Conservation (phyloP, 2,329 filamentous ascomycete species). For the Fusarium clavum region DNA sequence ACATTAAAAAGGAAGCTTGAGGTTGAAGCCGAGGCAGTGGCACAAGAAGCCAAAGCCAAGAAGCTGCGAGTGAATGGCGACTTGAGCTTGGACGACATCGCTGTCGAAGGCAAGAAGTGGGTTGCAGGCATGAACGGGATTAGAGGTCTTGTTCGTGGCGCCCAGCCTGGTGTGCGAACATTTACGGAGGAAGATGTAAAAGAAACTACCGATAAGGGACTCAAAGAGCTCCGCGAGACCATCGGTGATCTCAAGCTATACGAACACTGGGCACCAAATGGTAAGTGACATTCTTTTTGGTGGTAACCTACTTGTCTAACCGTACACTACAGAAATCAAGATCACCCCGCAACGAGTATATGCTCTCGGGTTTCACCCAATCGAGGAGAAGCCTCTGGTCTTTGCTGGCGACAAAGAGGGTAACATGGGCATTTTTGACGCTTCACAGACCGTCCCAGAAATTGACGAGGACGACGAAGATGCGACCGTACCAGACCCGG, state of each 20-base stretch:
- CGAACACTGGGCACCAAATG: conserved; percentile 83
- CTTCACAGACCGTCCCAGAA: conserved; percentile 74
- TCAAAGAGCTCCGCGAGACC: conserved; percentile 78
- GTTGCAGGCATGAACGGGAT: conserved; percentile 75
- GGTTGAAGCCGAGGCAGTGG: conserved; percentile 60
- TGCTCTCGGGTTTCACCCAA: conserved; percentile 88
- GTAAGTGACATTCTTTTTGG: conserved; percentile 57
- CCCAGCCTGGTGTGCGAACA: conserved; percentile 83
- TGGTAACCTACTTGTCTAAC: neutral
- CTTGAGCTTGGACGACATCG: conserved; percentile 79
- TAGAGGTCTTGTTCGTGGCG: conserved; percentile 68
- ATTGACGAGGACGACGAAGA: conserved; percentile 77
- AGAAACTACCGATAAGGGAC: conserved; percentile 79
- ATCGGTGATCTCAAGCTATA: conserved; percentile 85
- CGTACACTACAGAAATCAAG: conserved; percentile 76
- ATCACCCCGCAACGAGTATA: conserved; percentile 91
- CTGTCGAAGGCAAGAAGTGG: conserved; percentile 84
- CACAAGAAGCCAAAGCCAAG: conserved; percentile 66
- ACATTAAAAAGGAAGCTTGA: conserved; percentile 63
- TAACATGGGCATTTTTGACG: conserved; percentile 90
- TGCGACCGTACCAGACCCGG: conserved; percentile 73
- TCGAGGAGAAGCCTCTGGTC: conserved; percentile 83
- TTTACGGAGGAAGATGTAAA: conserved; percentile 88
- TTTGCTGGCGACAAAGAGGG: conserved; percentile 97
- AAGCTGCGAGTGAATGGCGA: conserved; percentile 64